These are phyloP conservation scores for Neocucurbitaria cava DNA, from an alignment of 2,329 filamentous ascomycete genomes.

Conservation along the genomic window DNA sequence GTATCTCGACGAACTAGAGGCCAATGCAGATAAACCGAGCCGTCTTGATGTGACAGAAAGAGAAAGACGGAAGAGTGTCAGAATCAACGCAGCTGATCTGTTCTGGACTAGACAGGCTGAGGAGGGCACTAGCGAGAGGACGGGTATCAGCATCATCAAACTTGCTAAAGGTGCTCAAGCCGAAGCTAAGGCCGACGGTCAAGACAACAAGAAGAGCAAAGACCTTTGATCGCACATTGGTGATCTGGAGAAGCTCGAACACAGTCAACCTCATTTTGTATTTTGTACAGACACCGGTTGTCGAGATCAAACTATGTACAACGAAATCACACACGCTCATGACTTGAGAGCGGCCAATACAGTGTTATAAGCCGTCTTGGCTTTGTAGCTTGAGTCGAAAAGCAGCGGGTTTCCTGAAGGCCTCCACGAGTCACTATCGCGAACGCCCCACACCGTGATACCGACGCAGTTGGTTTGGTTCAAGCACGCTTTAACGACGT, in stretches of 20 bases:
- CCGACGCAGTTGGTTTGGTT: slow-evolving; percentile 67
- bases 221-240: neutral
- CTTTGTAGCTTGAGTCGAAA: slow-evolving; percentile 53
- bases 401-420: slow-evolving; percentile 51
- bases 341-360: slow-evolving; percentile 33
- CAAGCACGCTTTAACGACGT: slow-evolving; percentile 65
- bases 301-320: slow-evolving; percentile 4
- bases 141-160: slow-evolving; percentile 36
- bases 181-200: slow-evolving; percentile 20
- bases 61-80: slow-evolving; percentile 40
- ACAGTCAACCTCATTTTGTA: neutral
- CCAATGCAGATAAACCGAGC: slow-evolving; percentile 17
- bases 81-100: slow-evolving; percentile 38
- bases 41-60: slow-evolving; percentile 31
- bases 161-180: slow-evolving; percentile 27
- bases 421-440: slow-evolving; percentile 57
- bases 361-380: slow-evolving; percentile 52
- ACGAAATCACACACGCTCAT: neutral
- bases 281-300: neutral
- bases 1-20: slow-evolving; percentile 37
- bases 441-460: slow-evolving; percentile 68
- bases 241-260: neutral
- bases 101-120: slow-evolving; percentile 43
- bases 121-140: slow-evolving; percentile 29
- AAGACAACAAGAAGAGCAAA: slow-evolving; percentile 8